Percentiles rank a stretch among this genome's conserved stretches.
Evolutionary conservation across 148 eudicot genomes (phyloP).

Genomic region (Nyssa sinensis): DNA sequence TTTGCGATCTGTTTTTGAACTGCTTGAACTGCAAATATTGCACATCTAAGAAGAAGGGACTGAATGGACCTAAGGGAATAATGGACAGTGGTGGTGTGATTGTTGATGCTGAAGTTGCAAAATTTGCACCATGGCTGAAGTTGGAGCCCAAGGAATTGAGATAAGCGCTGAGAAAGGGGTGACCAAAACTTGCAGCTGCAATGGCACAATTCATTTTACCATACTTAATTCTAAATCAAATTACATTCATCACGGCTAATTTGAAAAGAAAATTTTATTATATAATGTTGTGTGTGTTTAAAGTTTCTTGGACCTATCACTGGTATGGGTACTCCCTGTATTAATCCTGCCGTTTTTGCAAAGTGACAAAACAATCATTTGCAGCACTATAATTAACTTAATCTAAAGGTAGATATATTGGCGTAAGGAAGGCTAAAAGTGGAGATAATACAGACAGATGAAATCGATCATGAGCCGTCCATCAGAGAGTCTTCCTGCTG

Average conservation of each 20-base stretch:
- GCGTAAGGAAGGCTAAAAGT: no score
- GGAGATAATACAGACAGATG: no score
- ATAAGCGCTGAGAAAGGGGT: slow-evolving; percentile 6
- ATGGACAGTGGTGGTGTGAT: not conserved
- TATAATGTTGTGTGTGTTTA: no score
- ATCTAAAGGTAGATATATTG: no score
- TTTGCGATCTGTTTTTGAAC: slow-evolving; percentile 8
- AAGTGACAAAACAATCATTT: no score
- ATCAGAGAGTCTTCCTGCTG: not conserved
- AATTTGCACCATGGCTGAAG: slow-evolving; percentile 16
- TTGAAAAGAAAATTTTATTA: no score
- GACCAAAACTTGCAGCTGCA: slow-evolving; percentile 5
- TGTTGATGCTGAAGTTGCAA: slow-evolving; percentile 2
- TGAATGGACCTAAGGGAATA: not conserved
- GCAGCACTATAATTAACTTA: not conserved
- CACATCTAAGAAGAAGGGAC: not conserved
- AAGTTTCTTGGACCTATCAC: no score
- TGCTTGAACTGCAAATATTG: not conserved
- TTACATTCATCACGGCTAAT: no score
- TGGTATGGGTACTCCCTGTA: no score
- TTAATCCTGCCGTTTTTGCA: no score
- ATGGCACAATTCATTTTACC: not conserved
- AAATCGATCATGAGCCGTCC: not conserved
- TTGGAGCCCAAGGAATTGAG: slow-evolving; percentile 12
- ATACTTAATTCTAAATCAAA: no score